Base-by-base conservation (phyloP, 2,329 filamentous ascomycete species). In the Aspergillus sp. region DNA sequence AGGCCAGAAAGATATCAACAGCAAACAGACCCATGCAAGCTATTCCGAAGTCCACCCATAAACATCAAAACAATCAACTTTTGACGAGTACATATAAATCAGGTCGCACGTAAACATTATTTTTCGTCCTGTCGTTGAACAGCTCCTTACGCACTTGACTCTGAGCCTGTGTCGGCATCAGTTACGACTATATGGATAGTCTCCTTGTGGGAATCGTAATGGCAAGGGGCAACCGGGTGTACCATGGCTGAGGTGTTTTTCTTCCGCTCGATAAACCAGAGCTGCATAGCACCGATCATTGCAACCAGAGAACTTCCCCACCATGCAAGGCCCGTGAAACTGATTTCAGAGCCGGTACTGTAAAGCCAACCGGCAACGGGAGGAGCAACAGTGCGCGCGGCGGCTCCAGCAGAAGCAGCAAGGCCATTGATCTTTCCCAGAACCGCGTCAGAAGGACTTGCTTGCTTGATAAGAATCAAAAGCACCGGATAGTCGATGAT, bases 381-480 rank as follows among this genome's bases (percentile, higher is more conserved):
- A 19, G 84, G 84, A 1, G 84, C 83, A 35, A 88, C 62, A 0
- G 83, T 87, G n/a, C 85, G 76, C 49, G 82, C 83, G 4, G 82
- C 79, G 17, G 84, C 86, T n/a, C 84, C 85, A 1, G 81, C 84
- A 2, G 81, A 84, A 51, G 86, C 86, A 43, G 84, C 84, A 7
- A 88, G 69, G 0, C 85, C 85, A 53, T 88, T 88, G 63, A 88
- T 85, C 56, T 80, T 83, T 1, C 85, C 85, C 13, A 88, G 73
- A 4, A 81, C 77, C 1, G 74, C 76, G 3, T 80, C 72, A 4
- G 79, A 77, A 0, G 84, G 83, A 3, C 82, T 80, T 1, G 85
- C 82, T 67, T 88, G 82, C 64, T 88, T 88, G 59, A 88, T 77
- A 46, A 88, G 72, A 51, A 88, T 87, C 22, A 88, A 73, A 1